These are phyloP conservation scores for Infundibulicybe gibba DNA, from an alignment of 768 basidiomycete species.

Conservation along the genomic window DNA sequence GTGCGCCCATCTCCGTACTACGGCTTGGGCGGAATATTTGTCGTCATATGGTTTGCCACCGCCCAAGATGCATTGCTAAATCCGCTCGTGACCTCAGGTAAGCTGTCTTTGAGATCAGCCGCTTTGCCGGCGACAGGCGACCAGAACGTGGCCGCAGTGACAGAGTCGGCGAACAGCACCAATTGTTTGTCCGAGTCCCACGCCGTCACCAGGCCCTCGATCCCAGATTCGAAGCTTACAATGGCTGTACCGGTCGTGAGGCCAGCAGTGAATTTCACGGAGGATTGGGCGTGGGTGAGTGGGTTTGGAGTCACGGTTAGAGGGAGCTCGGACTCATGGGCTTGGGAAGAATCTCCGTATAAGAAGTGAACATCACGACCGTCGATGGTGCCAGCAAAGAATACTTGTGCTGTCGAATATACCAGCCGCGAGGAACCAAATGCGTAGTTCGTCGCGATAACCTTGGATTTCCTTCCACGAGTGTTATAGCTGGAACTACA, in stretches of 20 bases:
- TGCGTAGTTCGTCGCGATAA: conserved; percentile 67
- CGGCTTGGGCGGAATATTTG: conserved; percentile 69
- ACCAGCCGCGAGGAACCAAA: conserved; percentile 61
- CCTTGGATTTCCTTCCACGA: conserved; percentile 75
- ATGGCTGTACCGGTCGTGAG: conserved; percentile 28
- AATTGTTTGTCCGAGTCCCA: conserved; percentile 68
- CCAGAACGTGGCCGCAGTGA: conserved; percentile 72
- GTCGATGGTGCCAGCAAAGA: conserved; percentile 63
- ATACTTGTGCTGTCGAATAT: conserved; percentile 73
- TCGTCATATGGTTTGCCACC: conserved; percentile 64
- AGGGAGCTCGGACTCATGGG: conserved; percentile 48
- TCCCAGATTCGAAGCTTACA: conserved; percentile 53
- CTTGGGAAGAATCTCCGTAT: conserved; percentile 50
- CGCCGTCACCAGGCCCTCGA: conserved; percentile 54
- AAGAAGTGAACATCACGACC: conserved; percentile 60
- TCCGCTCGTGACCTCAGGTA: conserved; percentile 59
- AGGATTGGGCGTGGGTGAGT: conserved; percentile 20
- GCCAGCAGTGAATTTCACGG: conserved; percentile 24
- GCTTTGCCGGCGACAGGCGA: conserved; percentile 52
- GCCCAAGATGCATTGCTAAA: conserved; percentile 69
- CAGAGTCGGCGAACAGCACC: conserved; percentile 63
- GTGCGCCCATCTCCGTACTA: conserved; percentile 72
- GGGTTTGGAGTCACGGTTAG: conserved; percentile 45
- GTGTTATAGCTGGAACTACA: conserved; percentile 47
- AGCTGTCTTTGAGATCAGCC: conserved; percentile 50